phyloP scores from a whole-genome alignment of 1,139 yeast genomes.

The Groenewaldozyma auringiensis region DNA sequence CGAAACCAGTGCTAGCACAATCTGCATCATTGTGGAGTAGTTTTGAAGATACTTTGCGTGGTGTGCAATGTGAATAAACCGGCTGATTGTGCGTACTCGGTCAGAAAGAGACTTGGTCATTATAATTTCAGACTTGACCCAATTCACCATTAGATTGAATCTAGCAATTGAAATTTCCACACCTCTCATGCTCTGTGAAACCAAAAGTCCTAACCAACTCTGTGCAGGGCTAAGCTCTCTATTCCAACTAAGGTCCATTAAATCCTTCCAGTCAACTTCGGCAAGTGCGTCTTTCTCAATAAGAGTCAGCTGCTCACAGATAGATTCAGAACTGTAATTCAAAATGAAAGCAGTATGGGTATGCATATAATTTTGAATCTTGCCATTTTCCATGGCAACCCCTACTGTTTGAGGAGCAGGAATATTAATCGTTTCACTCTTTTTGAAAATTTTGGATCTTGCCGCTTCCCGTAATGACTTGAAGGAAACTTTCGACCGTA shows the following conservation, averaged over 20 bases:
- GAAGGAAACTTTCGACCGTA: background rate
- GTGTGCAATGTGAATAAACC: slow-evolving; percentile 81
- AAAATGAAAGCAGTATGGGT: slow-evolving; percentile 75
- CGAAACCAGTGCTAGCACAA: slow-evolving; percentile 75
- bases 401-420: background rate
- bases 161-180: slow-evolving; percentile 80
- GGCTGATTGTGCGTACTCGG: slow-evolving; percentile 59
- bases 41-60: slow-evolving; percentile 60
- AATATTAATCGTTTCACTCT: too few species aligned
- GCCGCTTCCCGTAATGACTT: slow-evolving; percentile 2
- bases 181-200: slow-evolving; percentile 55
- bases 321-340: slow-evolving; percentile 53
- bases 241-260: slow-evolving; percentile 71
- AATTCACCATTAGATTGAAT: slow-evolving; percentile 76
- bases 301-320: slow-evolving; percentile 75
- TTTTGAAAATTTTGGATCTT: background rate
- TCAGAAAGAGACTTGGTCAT: slow-evolving; percentile 54
- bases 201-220: slow-evolving; percentile 77
- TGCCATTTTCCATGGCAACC: background rate
- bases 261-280: slow-evolving; percentile 89
- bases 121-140: slow-evolving; percentile 85
- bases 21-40: slow-evolving; percentile 80
- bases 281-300: slow-evolving; percentile 77
- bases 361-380: slow-evolving; percentile 3
- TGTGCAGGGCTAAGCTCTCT: slow-evolving; percentile 59